Evolutionary conservation across 208 protist species (phyloP), one percentile per base, ranked within the genome.

Genomic region (Porcisia hertigi): DNA sequence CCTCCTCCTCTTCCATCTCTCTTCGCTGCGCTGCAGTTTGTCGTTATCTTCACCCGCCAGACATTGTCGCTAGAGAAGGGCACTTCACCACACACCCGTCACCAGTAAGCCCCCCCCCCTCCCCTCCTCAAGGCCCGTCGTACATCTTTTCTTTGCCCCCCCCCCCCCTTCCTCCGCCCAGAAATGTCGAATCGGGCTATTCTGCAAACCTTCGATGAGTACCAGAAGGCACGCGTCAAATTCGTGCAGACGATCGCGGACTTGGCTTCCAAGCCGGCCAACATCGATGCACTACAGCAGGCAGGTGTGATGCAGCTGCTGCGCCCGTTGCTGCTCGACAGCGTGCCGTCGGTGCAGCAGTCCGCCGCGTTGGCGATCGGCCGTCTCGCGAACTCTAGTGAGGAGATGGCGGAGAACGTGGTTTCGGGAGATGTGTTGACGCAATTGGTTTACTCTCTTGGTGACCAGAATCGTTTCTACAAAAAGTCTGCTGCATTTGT

Each of bases 401-500:
- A 99, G 77, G 97, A 99, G 83, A 94, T 99, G 30, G 98, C 99
- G 2, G 98, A 99, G 84, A 96, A 95, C 60, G 97, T 99, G 11
- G 98, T 99, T 3, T 92, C 95, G 20, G 97, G 96, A 43, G 98
- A 99, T 65, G 98, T 99, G 69, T 87, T 99, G 5, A 98, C 98
- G 30, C 98, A 99, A 89, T 85, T 99, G 43, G 98, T 99, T 4
- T 98, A 98, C 83, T 99, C 98, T 0, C 93, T 99, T 9, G 82
- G 89, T 25, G 97, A 99, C 69, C 96, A 99, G 78, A 99, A 99
- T 84, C 89, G 97, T 30, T 99, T 98, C 80, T 99, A 99, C 91
- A 99, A 99, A 82, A 99, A 99, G 84, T 98, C 98, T 0, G 98
- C 98, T 3, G 97, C 98, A 3, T 99, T 99, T 80, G 98, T 99